Conservation (phyloP, 176 grass and related monocot species). For the Hyparrhenia diplandra region DNA sequence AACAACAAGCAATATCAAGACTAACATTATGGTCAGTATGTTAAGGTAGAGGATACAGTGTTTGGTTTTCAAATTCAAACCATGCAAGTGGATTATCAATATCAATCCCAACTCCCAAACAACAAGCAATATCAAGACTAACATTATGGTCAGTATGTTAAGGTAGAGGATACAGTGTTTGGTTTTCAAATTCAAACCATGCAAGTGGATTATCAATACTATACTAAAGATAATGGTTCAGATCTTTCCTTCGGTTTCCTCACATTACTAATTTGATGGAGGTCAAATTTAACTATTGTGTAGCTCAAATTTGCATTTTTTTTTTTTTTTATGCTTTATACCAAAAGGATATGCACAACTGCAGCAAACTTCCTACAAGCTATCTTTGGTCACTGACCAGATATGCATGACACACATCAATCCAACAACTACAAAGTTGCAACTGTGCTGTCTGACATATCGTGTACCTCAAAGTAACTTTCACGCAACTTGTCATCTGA, state of each 20-base stretch:
- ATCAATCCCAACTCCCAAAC: neutral
- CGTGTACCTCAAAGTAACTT: conserved; percentile 82
- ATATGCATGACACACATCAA: neutral
- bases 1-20: neutral
- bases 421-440: neutral
- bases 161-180: neutral
- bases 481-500: conserved; percentile 77
- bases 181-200: too few relatives aligned
- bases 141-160: too few relatives aligned
- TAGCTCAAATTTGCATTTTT: neutral
- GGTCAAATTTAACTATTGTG: neutral
- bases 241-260: neutral
- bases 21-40: neutral
- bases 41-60: neutral
- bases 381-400: neutral
- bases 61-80: neutral
- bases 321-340: neutral
- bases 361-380: neutral
- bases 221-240: neutral
- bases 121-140: too few relatives aligned
- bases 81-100: neutral
- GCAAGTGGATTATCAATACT: neutral
- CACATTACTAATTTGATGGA: neutral
- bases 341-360: neutral
- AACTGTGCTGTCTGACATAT: neutral